Evolutionary conservation across 192 early-diverging fungal species (phyloP), one percentile per base, ranked within the genome.

Genomic region (Coemansia sp.): DNA sequence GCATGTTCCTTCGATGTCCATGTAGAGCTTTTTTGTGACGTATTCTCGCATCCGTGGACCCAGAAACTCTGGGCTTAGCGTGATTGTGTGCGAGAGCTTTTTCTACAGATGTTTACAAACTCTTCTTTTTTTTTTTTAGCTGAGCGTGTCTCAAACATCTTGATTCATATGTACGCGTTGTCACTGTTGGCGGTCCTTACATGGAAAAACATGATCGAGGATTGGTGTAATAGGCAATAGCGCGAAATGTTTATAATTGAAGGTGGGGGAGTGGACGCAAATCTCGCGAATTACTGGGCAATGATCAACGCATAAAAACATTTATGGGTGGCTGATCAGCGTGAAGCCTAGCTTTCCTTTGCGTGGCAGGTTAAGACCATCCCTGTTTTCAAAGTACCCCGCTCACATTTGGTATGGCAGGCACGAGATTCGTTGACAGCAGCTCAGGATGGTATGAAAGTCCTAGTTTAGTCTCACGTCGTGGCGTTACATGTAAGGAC

Each of bases 1-100:
- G 78, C 96, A 97, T 6, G 93, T 94, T 40, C 96, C 98, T 70
- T 98, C 95, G 19, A 98, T 94, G 64, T 99, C 98, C 9, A 89
- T 89, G 74, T 96, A 90, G n/a, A 99, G 85, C 62, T 93, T 88
- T 52, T 90, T 85, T 42, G 86, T 86, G 23, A 99, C 88, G 66
- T 90, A 87, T 53, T 85, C 84, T 30, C 89, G 80, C 84, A 94
- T 89, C 59, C 91, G 88, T 32, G 89, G 89, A 5, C 95, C 95
- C 86, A 97, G 94, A 71, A 89, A 96, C 60, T 91, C 91, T 33
- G 98, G 98, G 68, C 95, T 95, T 46, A 99, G 89, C 39, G 88
- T 89, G 76, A 99, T 96, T 43, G 94, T 97, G 76, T 98, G 95
- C 47, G 89, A 84, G 19, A 99, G 87, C 65, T 92, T 87, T 87